Evolutionary conservation across 106 monocot genomes (phyloP), one percentile per base, ranked within the genome.

Genomic region (Chionographis japonica): DNA sequence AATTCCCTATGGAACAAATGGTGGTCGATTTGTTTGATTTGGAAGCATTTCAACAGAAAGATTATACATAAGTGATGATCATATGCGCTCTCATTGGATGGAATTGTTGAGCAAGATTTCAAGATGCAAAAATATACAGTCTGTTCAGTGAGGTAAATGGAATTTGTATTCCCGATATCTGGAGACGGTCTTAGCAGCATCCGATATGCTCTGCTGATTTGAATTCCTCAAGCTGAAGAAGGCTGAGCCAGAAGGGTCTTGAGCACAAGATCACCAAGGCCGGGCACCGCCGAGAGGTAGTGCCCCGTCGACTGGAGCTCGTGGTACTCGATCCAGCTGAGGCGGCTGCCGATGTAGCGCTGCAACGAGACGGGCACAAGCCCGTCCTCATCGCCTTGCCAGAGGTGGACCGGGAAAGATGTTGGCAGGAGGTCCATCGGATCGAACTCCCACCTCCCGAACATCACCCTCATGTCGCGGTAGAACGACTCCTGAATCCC

Each of bases 401-500:
- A 90, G 0, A 90, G 13, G 40, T 90, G 82, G 3, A 90, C 90
- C 0, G 75, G 75, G 18, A 80, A 77, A 0, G 83, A 50, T 4
- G 83, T 56, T 10, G 58, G 68, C 17, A 35, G 18, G 14, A 90
- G 83, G 58, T 86, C 83, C 83, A 83, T 86, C 12, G 90, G 90
- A 68, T 90, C 90, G 18, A 90, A 90, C 52, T 86, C 86, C 90
- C 90, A 90, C 66, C 78, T 78, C 7, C 90, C 86, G 51, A 86
- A 90, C 90, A 86, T 86, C 17, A 90, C 83, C 75, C 20, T 72
- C 90, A 90, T 86, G 70, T 90, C 90, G 35, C 83, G 27, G 58
- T 72, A 68, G 7, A 68, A 80, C 39, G 90, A 86, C 70, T 86
- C 90, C 6, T 86, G 73, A 11, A 86, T 37, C 1, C 90, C 90